Evolutionary conservation across 768 basidiomycete genomes (phyloP).

Genomic region (Naematelia aurantialba): DNA sequence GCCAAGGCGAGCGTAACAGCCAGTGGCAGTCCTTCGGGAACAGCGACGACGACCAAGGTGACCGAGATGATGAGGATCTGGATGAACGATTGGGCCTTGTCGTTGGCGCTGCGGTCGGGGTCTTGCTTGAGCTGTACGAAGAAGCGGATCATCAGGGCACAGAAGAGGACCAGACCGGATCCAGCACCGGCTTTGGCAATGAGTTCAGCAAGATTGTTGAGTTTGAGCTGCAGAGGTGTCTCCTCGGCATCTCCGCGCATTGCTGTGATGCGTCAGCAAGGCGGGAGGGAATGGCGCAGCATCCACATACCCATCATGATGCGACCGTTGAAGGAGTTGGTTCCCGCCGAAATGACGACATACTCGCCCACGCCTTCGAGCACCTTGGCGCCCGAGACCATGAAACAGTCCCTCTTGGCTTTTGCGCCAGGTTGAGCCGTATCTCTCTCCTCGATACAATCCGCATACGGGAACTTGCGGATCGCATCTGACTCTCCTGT

Average conservation of each 20-base stretch:
- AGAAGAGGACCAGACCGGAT: slow-evolving; percentile 77
- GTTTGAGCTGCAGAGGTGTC: slow-evolving; percentile 88
- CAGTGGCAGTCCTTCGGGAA: slow-evolving; percentile 88
- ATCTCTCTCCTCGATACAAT: slow-evolving; percentile 60
- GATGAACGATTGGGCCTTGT: slow-evolving; percentile 86
- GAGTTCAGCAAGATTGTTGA: slow-evolving; percentile 88
- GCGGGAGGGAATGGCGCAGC: background rate
- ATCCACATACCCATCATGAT: slow-evolving; percentile 88
- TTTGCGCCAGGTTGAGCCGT: slow-evolving; percentile 47
- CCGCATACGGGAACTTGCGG: slow-evolving; percentile 74
- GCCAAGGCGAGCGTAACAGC: slow-evolving; percentile 94
- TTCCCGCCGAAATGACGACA: slow-evolving; percentile 86
- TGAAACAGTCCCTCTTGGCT: slow-evolving; percentile 80
- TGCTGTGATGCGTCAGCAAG: slow-evolving; percentile 55
- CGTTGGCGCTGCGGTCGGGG: slow-evolving; percentile 64
- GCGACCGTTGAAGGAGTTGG: slow-evolving; percentile 88
- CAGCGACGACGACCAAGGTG: slow-evolving; percentile 81
- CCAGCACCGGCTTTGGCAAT: slow-evolving; percentile 86
- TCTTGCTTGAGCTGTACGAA: slow-evolving; percentile 76
- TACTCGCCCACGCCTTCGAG: slow-evolving; percentile 91
- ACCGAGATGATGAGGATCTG: slow-evolving; percentile 92
- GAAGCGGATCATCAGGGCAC: slow-evolving; percentile 84
- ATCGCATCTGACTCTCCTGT: slow-evolving; percentile 97
- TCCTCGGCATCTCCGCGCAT: slow-evolving; percentile 79
- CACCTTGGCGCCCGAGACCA: slow-evolving; percentile 87